Base-by-base conservation (phyloP, 177 flowering plant species). In the Vitis hybrid region DNA sequence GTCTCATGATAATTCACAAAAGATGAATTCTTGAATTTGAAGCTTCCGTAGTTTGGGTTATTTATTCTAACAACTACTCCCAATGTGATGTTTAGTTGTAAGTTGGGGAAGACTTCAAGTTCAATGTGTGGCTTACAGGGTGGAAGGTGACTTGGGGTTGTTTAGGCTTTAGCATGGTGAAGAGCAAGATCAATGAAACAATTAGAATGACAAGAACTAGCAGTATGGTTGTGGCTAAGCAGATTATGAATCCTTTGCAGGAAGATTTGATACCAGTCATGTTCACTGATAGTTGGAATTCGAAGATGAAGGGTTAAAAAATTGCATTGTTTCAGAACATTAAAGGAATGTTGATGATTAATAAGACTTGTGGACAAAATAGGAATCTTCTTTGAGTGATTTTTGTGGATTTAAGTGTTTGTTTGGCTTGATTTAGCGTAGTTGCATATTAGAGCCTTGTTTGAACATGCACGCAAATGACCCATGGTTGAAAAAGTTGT, bases 131-230 rank as follows among this genome's bases (percentile, higher is more conserved):
- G 11, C 67, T 68, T 3, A 51, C 32, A 0, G 82, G 70, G 5
- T 66, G 61, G 27, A 72, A 66, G 3, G 53, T 71, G 61, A 80
- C 32, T 65, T 50, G 57, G 4, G 88, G 88, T 7, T 83, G 48
- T 69, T 78, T 81, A 5, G 78, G 82, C 74, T 83, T 83, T 27
- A 85, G 76, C 55, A 85, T 7, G 3, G 86, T 85, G 1, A 82
- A 46, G 3, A 63, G 58, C 32, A 84, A 50, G 11, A 72, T 56
- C 17, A 76, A 27, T 1, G 64, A 51, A 48, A 68, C 69, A 32
- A 74, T 17, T 24, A 24, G 27, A 7, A 74, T 41, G 3, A 81
- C 0, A 8, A 67, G 56, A 7, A 76, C 1, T 11, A 79, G 4
- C 2, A 78, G 2, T 48, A 77, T 51, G 58, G 54, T 48, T 12